Conservation (phyloP, 1,139 yeast species). For the Candida buenavistaensis region DNA sequence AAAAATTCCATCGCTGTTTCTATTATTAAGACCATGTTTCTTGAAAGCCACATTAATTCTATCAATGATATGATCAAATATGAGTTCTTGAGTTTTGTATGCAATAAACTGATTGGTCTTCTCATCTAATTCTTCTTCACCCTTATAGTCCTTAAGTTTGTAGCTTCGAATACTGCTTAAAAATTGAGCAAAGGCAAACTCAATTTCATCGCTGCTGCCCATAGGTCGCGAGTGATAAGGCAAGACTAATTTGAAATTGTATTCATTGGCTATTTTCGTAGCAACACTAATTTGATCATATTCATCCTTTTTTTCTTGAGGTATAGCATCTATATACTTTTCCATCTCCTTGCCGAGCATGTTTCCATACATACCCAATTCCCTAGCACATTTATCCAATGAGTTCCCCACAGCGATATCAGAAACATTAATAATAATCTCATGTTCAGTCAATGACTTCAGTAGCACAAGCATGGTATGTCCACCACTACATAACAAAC, state of each 20-base stretch:
- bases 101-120: slow-evolving; percentile 48
- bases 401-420: slow-evolving; percentile 96
- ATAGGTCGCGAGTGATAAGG: slow-evolving; percentile 40
- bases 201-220: slow-evolving; percentile 28
- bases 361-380: slow-evolving; percentile 73
- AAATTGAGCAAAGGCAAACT: slow-evolving; percentile 72
- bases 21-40: slow-evolving; percentile 28
- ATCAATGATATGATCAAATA: slow-evolving; percentile 71
- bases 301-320: slow-evolving; percentile 18
- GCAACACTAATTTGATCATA: slow-evolving; percentile 24
- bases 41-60: slow-evolving; percentile 56
- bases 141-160: slow-evolving; percentile 11
- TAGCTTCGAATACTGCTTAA: slow-evolving; percentile 53
- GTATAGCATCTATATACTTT: slow-evolving; percentile 41
- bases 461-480: slow-evolving; percentile 87
- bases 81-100: slow-evolving; percentile 58
- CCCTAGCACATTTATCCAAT: slow-evolving; percentile 88
- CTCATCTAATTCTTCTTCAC: slow-evolving; percentile 18
- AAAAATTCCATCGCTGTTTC: slow-evolving; percentile 34
- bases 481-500: slow-evolving; percentile 88
- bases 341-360: slow-evolving; percentile 89
- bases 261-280: slow-evolving; percentile 24
- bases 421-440: slow-evolving; percentile 68
- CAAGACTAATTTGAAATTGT: slow-evolving; percentile 27
- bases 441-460: slow-evolving; percentile 60